Conservation (phyloP, 164 flowering plant genomes). For the Umbilicus rupestris region DNA sequence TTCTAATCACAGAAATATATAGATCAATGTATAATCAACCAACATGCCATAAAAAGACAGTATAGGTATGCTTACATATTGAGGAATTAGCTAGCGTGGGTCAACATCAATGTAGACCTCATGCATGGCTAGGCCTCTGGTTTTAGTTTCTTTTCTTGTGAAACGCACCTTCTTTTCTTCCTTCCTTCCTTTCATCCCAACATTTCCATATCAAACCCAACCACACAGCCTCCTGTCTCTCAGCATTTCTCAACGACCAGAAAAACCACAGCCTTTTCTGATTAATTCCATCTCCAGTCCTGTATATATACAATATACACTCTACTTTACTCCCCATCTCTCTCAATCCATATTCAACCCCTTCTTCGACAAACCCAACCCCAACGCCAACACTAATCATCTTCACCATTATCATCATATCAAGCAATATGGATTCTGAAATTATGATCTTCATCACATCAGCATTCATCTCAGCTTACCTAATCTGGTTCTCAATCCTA, state of each 20-base stretch:
- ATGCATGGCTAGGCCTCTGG: background rate
- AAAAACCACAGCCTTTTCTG: background rate
- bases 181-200: background rate
- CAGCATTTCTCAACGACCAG: conserved; percentile 4
- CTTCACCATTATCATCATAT: background rate
- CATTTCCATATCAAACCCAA: conserved; percentile 19
- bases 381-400: background rate
- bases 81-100: background rate
- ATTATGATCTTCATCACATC: conserved; percentile 10
- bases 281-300: background rate
- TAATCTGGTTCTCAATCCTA: conserved; percentile 54
- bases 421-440: background rate
- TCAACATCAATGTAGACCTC: background rate
- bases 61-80: background rate
- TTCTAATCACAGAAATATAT: background rate
- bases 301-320: background rate
- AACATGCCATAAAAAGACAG: no score
- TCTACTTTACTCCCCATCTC: background rate
- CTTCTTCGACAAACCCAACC: background rate
- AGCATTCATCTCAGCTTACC: conserved; percentile 27
- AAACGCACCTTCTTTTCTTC: background rate
- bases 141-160: background rate
- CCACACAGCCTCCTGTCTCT: conserved; percentile 33
- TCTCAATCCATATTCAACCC: background rate
- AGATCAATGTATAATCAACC: no score